Conservation (phyloP, 2,329 filamentous ascomycete species). For the Calonectria pteridis region DNA sequence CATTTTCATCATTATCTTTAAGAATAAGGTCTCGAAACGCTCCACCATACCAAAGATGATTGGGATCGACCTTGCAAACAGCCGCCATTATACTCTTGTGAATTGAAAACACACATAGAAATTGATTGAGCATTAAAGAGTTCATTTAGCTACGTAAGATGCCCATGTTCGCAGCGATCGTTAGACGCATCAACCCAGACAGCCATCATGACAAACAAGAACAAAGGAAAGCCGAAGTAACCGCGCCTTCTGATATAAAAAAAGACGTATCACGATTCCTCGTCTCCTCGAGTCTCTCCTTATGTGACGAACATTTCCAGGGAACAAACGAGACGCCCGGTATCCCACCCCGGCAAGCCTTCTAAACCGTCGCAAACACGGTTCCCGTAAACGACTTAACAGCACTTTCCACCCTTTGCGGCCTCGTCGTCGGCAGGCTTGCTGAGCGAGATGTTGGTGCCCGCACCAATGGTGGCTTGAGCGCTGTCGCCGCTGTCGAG, state of each 20-base stretch:
- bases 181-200: constrained; percentile 53
- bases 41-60: not conserved
- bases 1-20: not conserved
- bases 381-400: constrained; percentile 63
- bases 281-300: constrained; percentile 50
- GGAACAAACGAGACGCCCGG: constrained; percentile 51
- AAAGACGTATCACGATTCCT: constrained; percentile 53
- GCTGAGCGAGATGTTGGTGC: constrained; percentile 88
- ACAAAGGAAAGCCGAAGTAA: constrained; percentile 56
- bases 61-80: not conserved
- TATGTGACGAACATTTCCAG: constrained; percentile 50
- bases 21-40: not conserved
- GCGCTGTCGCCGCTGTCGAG: constrained; percentile 89
- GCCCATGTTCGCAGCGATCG: constrained; percentile 52
- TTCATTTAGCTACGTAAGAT: constrained; percentile 56
- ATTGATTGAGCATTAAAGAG: constrained; percentile 49
- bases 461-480: constrained; percentile 83
- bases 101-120: not conserved
- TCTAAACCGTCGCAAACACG: constrained; percentile 40
- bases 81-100: not conserved
- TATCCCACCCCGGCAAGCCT: constrained; percentile 48
- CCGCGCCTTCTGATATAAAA: constrained; percentile 57
- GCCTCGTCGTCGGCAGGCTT: constrained; percentile 83
- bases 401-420: constrained; percentile 85
- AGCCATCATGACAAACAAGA: constrained; percentile 54